phyloP scores from a whole-genome alignment of 441 rosid genomes.

The Gossypium gossypioides region DNA sequence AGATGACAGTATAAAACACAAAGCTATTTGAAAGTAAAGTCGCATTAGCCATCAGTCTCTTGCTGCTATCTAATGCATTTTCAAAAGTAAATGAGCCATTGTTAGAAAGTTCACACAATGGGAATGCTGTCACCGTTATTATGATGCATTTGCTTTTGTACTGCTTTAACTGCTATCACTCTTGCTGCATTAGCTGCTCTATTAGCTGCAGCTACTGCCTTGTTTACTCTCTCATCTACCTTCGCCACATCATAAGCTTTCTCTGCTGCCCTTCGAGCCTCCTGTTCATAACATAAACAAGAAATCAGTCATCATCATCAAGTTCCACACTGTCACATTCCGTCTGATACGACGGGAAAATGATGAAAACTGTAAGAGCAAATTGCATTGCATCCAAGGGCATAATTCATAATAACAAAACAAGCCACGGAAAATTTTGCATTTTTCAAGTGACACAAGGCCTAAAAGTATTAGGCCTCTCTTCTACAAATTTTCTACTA shows the following conservation, averaged over 20 bases:
- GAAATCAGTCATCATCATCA: not conserved
- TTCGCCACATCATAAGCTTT: conserved; percentile 73
- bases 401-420: not conserved
- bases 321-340: not conserved
- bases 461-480: not conserved
- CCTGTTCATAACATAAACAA: conserved; percentile 32
- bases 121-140: conserved; percentile 36
- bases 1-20: conserved; percentile 8
- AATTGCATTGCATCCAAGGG: not conserved
- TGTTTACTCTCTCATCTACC: conserved; percentile 84
- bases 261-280: conserved; percentile 70
- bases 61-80: not conserved
- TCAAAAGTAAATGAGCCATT: not conserved
- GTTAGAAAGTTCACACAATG: conserved; percentile 28
- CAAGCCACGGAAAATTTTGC: not conserved
- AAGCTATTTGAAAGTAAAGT: conserved; percentile 11
- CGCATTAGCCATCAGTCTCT: not conserved
- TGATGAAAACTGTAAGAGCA: too few species aligned
- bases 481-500: not conserved
- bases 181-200: conserved; percentile 83
- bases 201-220: conserved; percentile 75
- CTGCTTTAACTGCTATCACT: conserved; percentile 76
- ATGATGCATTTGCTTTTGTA: conserved; percentile 57
- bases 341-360: not conserved
- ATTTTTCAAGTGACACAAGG: not conserved